These are phyloP conservation scores for Leucosporidium creatinivorum DNA, from an alignment of 768 basidiomycete species.

Conservation along the genomic window DNA sequence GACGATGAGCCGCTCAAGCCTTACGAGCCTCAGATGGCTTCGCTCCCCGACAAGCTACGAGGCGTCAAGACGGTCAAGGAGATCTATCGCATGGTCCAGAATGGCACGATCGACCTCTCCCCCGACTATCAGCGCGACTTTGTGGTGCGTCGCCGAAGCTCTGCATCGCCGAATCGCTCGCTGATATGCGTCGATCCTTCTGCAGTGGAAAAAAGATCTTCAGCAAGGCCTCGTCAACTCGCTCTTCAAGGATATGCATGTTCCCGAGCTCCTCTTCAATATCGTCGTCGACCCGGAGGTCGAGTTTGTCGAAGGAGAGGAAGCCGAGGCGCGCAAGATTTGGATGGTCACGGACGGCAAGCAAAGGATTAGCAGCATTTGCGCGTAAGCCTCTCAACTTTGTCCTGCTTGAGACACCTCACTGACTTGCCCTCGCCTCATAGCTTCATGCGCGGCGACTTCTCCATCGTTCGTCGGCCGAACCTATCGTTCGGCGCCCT, in stretches of 20 bases:
- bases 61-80: background rate
- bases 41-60: background rate
- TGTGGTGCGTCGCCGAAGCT: background rate
- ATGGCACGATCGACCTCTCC: background rate
- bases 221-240: slow-evolving; percentile 10
- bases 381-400: background rate
- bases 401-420: no score
- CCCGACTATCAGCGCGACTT: background rate
- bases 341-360: slow-evolving; percentile 23
- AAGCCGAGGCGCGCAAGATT: background rate
- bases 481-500: no score
- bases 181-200: background rate
- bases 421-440: no score
- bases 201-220: background rate
- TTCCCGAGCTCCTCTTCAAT: slow-evolving; percentile 27
- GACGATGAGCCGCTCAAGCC: background rate
- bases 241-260: slow-evolving; percentile 13
- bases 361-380: slow-evolving; percentile 16
- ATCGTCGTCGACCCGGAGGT: background rate
- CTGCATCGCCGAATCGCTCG: no score
- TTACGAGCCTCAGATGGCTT: background rate
- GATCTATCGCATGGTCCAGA: background rate
- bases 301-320: background rate
- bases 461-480: no score
- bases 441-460: no score